Base-by-base conservation (phyloP, 495 filamentous ascomycete species). In the Tetracladium setigerum region DNA sequence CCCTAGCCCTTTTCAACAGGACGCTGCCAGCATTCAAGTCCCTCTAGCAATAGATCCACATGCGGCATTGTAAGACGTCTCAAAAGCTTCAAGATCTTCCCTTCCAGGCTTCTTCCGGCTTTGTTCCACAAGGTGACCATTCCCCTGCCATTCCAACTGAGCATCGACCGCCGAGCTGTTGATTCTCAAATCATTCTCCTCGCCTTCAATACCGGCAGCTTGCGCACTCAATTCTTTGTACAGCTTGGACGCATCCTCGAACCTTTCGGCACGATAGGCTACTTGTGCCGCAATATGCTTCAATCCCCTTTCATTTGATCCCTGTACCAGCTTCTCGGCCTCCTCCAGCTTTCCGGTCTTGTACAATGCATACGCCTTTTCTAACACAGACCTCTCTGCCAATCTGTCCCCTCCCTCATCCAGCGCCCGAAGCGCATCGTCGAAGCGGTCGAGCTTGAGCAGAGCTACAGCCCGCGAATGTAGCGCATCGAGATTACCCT, bases 351-450 rank as follows among this genome's bases (percentile, higher is more conserved):
- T 66, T 19, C 89, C 89, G 10, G 78, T 74, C 61, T 94, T 96
- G 68, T 97, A 99, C 16, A 95, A 71, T 14, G 86, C 83, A 73
- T 99, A 99, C 3, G 88, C 86, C 62, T 84, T 84, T 66, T 95
- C 92, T 37, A 95, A 64, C 10, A 69, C 57, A 19, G 85, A 90
- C 31, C 61, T 62, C 40, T 81, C 68, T 60, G 84, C 84, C 47
- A 95, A 62, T 41, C 62, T 65, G 54, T 84, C 71, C 30, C 84
- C 86, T 37, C 75, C 83, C 32, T 82, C 77, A 58, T 88, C 80
- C 46, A 97, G 74, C 30, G 80, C 77, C 36, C 79, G 81, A 40
- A 95, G 70, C 17, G 89, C 85, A 67, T 98, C 92, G 15, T 92
- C 84, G 63, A 84, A 96, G 48, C 90, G 87, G 62, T 99, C 94